Conservation (phyloP, 108 stramenopile species). For the Epithemia pelagica region DNA sequence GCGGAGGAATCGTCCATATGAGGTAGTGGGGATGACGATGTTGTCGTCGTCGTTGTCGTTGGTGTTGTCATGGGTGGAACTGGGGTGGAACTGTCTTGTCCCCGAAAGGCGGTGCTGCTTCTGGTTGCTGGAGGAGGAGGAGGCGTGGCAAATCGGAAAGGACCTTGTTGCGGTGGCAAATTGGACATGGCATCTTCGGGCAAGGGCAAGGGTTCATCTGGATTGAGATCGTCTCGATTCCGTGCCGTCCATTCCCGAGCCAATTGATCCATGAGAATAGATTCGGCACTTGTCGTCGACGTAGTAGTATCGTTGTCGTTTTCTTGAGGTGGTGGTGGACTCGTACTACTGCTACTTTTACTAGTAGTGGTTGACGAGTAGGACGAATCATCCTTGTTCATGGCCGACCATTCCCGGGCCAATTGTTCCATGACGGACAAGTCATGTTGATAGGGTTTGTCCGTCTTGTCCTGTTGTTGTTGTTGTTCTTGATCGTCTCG, state of each 20-base stretch:
- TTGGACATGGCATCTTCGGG: not conserved
- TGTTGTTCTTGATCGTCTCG: not conserved
- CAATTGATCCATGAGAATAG: not conserved
- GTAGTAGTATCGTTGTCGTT: not conserved
- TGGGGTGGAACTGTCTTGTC: not conserved
- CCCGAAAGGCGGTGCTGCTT: not conserved
- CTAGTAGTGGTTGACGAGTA: too few species aligned
- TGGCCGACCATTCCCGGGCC: not conserved
- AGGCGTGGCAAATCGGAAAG: not conserved
- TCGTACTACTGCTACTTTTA: not conserved
- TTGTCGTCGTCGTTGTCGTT: not conserved
- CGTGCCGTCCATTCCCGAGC: not conserved
- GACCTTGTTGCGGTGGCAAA: not conserved
- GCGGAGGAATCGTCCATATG: not conserved
- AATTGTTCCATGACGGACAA: not conserved
- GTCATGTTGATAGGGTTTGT: not conserved
- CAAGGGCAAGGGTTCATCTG: not conserved
- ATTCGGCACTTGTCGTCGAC: not conserved
- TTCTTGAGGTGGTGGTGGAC: not conserved
- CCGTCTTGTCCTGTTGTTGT: not conserved
- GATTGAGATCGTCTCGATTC: not conserved
- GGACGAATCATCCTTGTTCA: not conserved
- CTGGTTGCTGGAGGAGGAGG: not conserved
- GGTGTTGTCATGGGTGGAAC: not conserved
- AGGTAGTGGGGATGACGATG: not conserved